A percentile compares a stretch with the other conserved stretches of the same genome.
Conservation (phyloP, 352 stramenopile species). For the Globisporangium emineosum region DNA sequence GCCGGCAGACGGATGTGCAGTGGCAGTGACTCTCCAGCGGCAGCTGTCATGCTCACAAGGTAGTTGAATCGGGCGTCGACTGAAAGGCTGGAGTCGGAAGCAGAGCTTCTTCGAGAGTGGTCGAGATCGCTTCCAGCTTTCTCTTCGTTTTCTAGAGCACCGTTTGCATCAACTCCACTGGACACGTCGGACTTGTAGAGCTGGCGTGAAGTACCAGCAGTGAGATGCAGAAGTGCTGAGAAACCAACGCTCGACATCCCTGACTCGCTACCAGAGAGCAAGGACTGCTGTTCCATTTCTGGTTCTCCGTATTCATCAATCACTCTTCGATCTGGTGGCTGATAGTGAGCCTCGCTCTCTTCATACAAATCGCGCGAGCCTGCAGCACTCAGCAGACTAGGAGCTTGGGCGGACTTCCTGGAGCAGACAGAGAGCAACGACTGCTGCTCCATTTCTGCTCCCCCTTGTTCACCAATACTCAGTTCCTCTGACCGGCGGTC, state of each 20-base stretch:
- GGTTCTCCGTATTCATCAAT: neutral
- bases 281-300: conserved; percentile 16
- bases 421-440: conserved; percentile 22
- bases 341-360: no score
- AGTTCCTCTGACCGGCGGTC: neutral
- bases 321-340: neutral
- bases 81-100: conserved; percentile 45
- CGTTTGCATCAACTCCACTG: neutral
- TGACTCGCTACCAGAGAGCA: conserved; percentile 29
- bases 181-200: neutral
- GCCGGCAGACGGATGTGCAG: conserved; percentile 41
- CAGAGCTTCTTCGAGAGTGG: conserved; percentile 6
- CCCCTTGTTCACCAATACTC: neutral
- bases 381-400: no score
- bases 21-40: conserved; percentile 36
- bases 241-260: conserved; percentile 50
- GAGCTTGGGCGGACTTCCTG: no score
- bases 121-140: conserved; percentile 1
- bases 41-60: conserved; percentile 44
- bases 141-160: conserved; percentile 10
- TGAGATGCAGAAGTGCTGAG: conserved; percentile 38
- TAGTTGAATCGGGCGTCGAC: conserved; percentile 45
- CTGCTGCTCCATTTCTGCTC: conserved; percentile 4
- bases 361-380: no score
- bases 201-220: conserved; percentile 24